Conservation (phyloP, 2,329 filamentous ascomycete species). For the Alternaria atra region DNA sequence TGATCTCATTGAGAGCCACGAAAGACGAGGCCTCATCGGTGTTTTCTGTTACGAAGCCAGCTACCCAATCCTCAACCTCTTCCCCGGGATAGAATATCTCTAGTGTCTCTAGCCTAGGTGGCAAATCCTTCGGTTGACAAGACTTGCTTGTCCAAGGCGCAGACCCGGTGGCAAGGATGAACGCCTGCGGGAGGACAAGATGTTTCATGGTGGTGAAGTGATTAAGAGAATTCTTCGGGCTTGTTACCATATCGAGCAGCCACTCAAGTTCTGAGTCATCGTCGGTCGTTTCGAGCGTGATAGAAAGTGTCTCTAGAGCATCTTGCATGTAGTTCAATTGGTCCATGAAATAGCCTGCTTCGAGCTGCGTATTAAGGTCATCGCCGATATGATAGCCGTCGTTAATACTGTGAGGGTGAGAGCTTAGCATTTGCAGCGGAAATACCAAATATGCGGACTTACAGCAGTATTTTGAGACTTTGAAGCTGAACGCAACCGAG, state of each 20-base stretch:
- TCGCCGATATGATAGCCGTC: conserved; percentile 28
- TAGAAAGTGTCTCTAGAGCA: conserved; percentile 20
- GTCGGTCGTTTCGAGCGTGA: conserved; percentile 23
- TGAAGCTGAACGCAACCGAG: conserved; percentile 25
- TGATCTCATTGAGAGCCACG: conserved; percentile 13
- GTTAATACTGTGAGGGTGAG: conserved; percentile 13
- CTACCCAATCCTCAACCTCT: conserved; percentile 17
- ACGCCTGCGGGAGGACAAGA: conserved; percentile 26
- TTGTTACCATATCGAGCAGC: conserved; percentile 20
- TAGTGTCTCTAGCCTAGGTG: conserved; percentile 23
- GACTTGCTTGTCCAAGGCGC: background rate
- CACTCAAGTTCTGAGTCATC: conserved; percentile 24
- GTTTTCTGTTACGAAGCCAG: background rate
- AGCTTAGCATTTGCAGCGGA: background rate
- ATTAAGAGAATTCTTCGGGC: conserved; percentile 16
- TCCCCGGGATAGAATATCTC: conserved; percentile 26
- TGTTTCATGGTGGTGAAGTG: conserved; percentile 19
- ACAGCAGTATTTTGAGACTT: conserved; percentile 24
- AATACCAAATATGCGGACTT: background rate
- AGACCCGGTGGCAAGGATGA: conserved; percentile 17
- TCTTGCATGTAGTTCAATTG: conserved; percentile 20
- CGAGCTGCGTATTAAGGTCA: conserved; percentile 18
- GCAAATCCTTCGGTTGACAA: conserved; percentile 18
- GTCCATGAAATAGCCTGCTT: conserved; percentile 25
- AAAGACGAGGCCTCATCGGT: background rate